Evolutionary conservation across 1,284 basidiomycete species (phyloP), one percentile per base, ranked within the genome.

Genomic region (Sporisorium graminicola): DNA sequence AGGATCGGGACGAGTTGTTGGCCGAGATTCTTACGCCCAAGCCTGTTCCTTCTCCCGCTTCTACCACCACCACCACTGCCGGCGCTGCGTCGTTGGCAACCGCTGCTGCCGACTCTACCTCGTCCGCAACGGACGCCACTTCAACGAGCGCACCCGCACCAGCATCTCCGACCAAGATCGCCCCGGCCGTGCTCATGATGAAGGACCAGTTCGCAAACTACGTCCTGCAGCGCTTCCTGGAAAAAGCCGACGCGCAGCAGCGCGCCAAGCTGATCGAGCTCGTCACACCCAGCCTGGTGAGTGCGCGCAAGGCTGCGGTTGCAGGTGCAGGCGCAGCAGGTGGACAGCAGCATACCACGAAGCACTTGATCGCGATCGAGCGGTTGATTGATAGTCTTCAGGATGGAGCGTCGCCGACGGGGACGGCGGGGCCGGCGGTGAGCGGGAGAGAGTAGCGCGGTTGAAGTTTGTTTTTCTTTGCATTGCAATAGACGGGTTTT

Each of bases 131-230:
- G 16, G 18, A 18, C 18, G n/a, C 37, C 18, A 18, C 37, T 5
- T 18, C 37, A 40, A 8, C n/a, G n/a, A n/a, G n/a, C n/a, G n/a
- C n/a, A n/a, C n/a, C n/a, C n/a, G n/a, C 40, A 37, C 5, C 44
- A 7, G 4, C 22, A 14, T 1, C 40, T 18, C 13, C 20, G 26
- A 58, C 57, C n/a, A 62, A 40, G 22, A 55, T 72, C 24, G 57
- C 65, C 2, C 65, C 80, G 13, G 82, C 78, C 4, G 75, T 81
- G 22, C 27, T 80, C 16, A 92, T 96, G 92, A 93, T 95, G 90
- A 93, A 93, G 87, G 94, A 96, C 83, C 92, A 93, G 81, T 96
- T 90, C 86, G 94, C 91, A 31, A 95, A 86, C 50, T 86, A 85
- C 44, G 83, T 85, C 5, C 54, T 86, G 27, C 85, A 86, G 64